Evolutionary conservation across 345 rosid species (phyloP), one percentile per base, ranked within the genome.

Genomic region (Orychophragmus violaceus): DNA sequence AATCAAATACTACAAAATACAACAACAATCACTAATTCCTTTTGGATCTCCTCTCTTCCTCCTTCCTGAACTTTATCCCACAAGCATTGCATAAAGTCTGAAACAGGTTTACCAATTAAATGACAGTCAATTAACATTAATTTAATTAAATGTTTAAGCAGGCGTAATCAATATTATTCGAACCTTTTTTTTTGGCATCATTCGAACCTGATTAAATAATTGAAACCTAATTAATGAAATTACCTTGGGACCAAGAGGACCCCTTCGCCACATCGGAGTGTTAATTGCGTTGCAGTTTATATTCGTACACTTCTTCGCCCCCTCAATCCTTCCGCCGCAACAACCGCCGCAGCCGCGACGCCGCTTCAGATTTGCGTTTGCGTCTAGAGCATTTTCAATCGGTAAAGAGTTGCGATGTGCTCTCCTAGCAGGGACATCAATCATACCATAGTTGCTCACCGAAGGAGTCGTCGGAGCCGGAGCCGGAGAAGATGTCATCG

Each of bases 241-340:
- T 16, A 74, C 77, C 68, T 67, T 66, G 4, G 68, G 68, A 66
- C 73, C 73, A 59, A 74, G 77, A 41, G 72, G 77, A 60, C 68
- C 77, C n/a, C 50, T 74, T 5, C 77, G 77, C 77, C 77, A 74
- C 77, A 60, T 59, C 51, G 77, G 77, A 59, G 77, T 74, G 24
- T 0, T 7, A 12, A 32, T 1, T 6, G 64, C 55, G 12, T 61
- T 74, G 21, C 73, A 74, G 11, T 74, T 68, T 19, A 7, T 8
- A 33, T 74, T 74, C 9, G 78, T 68, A 46, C 74, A 74, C 24
- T 28, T 45, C 50, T 14, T 54, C 56, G 0, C 0, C 24, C 17
- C 29, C 19, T 23, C 17, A 10, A 6, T 6, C 45, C 36, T 22
- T 12, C 35, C 21, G 6, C 61, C 61, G 4, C 32, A 5, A 5